phyloP scores from a whole-genome alignment of 331 rosid genomes.

The Arachis monticola region DNA sequence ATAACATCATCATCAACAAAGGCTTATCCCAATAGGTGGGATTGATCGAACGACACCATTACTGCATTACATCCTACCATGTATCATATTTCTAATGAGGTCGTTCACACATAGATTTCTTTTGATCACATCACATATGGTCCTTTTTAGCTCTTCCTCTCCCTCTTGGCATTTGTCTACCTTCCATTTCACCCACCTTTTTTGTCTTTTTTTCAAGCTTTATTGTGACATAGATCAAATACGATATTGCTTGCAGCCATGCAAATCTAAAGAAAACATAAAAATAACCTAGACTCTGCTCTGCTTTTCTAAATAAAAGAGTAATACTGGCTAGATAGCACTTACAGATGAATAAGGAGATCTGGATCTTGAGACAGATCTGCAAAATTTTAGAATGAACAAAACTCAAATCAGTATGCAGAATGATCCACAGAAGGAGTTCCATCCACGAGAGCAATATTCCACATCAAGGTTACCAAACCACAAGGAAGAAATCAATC shows the following conservation, averaged over 20 bases:
- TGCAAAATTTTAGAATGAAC: slow-evolving; percentile 51
- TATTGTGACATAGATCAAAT: too few relatives aligned
- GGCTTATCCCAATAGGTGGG: too few relatives aligned
- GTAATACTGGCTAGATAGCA: slow-evolving; percentile 12
- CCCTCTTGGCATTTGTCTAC: too few relatives aligned
- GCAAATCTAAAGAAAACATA: slow-evolving; percentile 20
- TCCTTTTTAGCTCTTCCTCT: too few relatives aligned
- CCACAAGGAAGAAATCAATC: slow-evolving; percentile 39
- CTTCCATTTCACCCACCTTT: too few relatives aligned
- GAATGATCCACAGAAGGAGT: slow-evolving; percentile 24
- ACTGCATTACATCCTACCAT: too few relatives aligned
- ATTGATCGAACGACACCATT: too few relatives aligned
- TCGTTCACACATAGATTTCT: too few relatives aligned
- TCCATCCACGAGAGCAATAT: slow-evolving; percentile 30
- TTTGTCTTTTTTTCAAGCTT: too few relatives aligned
- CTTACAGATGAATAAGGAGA: slow-evolving; percentile 65
- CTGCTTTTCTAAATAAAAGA: slow-evolving; percentile 8
- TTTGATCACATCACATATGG: too few relatives aligned
- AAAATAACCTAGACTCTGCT: neutral
- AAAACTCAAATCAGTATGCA: slow-evolving; percentile 41
- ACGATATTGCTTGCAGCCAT: neutral
- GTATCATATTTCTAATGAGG: too few relatives aligned
- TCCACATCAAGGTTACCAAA: slow-evolving; percentile 45
- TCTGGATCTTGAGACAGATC: slow-evolving; percentile 60
- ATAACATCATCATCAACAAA: too few relatives aligned